Conservation (phyloP, 139 green algal species). For the Trebouxia sp. region DNA sequence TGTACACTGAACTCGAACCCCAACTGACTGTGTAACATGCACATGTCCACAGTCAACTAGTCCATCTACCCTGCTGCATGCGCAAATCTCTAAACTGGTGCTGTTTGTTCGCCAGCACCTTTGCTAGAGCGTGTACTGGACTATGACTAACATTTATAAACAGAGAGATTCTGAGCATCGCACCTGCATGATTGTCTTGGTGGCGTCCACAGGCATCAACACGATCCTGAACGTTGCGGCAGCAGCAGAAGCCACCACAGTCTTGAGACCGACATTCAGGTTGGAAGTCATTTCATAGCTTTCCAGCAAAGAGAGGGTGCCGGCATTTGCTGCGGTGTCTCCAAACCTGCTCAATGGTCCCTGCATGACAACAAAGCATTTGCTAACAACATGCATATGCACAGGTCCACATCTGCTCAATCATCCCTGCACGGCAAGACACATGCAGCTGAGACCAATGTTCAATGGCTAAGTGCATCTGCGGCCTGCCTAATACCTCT, state of each 20-base stretch:
- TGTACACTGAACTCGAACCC: no score
- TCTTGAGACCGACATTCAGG: constrained; percentile 81
- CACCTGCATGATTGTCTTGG: constrained; percentile 94
- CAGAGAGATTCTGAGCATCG: not conserved
- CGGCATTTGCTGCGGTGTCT: constrained; percentile 93
- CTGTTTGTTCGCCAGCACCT: no score
- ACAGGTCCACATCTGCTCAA: constrained; percentile 86
- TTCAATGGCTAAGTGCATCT: no score
- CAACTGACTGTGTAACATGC: not conserved
- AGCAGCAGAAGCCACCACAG: constrained; percentile 63
- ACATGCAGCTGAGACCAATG: not conserved
- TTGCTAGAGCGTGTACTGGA: no score
- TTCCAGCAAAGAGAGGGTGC: constrained; percentile 80
- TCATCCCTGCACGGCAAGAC: constrained; percentile 71
- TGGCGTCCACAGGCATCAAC: constrained; percentile 90
- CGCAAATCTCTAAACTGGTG: no score
- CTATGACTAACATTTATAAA: not conserved
- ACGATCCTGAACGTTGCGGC: constrained; percentile 85
- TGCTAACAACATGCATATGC: no score
- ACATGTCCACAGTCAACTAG: not conserved
- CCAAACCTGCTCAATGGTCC: constrained; percentile 88
- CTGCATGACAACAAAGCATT: no score
- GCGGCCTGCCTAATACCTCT: no score
- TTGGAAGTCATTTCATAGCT: constrained; percentile 56
- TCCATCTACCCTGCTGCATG: no score